Evolutionary conservation across 2,329 filamentous ascomycete genomes (phyloP).

Genomic region (Byssochlamys sp.): DNA sequence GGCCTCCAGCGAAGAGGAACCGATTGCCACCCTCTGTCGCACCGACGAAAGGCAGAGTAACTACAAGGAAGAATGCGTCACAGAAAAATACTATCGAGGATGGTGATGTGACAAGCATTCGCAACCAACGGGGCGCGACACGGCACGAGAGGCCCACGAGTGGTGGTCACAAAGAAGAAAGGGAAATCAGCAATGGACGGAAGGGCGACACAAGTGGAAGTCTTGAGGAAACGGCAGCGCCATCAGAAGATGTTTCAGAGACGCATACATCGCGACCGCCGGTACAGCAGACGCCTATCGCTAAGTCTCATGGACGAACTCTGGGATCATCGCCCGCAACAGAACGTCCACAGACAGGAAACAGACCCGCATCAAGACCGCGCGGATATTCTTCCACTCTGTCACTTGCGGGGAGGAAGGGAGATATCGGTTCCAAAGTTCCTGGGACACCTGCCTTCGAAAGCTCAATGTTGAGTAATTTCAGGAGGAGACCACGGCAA

Average conservation of each 20-base stretch:
- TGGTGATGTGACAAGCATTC: constrained; percentile 6
- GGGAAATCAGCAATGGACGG: constrained; percentile 1
- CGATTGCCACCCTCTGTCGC: constrained; percentile 1
- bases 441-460: constrained; percentile 35
- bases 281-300: constrained; percentile 22
- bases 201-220: neutral
- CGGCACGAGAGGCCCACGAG: constrained; percentile 8
- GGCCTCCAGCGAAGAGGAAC: constrained; percentile 18
- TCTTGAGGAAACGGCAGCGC: neutral
- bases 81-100: constrained; percentile 1
- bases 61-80: constrained; percentile 3
- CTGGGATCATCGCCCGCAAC: constrained; percentile 27
- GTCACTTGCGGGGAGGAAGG: constrained; percentile 28
- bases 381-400: constrained; percentile 32
- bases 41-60: neutral
- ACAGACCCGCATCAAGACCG: constrained; percentile 26
- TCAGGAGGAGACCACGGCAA: constrained; percentile 35
- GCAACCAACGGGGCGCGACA: neutral
- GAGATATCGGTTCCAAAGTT: constrained; percentile 24
- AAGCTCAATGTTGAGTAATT: constrained; percentile 35
- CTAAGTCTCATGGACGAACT: constrained; percentile 22
- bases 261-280: constrained; percentile 13
- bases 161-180: constrained; percentile 7
- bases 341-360: constrained; percentile 22
- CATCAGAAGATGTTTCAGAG: neutral